A percentile compares a stretch with the other conserved stretches of the same genome.
Evolutionary conservation across 176 grass and related monocot species (phyloP).

Genomic region (Elaeis guineensis): DNA sequence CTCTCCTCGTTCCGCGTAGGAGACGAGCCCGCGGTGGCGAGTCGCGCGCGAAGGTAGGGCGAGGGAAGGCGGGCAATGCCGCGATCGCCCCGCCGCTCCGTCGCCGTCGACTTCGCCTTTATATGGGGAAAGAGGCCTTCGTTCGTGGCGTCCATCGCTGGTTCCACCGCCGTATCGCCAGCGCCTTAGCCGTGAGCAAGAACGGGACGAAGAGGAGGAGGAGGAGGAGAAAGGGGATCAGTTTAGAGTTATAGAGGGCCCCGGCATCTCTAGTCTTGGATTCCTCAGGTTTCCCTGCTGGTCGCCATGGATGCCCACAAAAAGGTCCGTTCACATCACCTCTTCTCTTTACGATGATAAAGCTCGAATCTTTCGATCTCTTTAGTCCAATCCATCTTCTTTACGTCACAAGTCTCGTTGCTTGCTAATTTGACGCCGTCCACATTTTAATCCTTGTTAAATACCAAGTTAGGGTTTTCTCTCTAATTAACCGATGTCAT

Average conservation of each 20-base stretch:
- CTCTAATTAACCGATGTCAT: too few relatives aligned
- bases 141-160: slow-evolving; percentile 11
- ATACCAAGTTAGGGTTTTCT: too few relatives aligned
- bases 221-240: background rate
- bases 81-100: background rate
- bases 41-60: background rate
- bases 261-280: slow-evolving; percentile 17
- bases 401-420: too few relatives aligned
- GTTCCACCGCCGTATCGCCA: slow-evolving; percentile 43
- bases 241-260: slow-evolving; percentile 12
- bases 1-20: background rate
- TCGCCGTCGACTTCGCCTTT: background rate
- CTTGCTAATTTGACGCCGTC: too few relatives aligned
- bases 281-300: slow-evolving; percentile 20
- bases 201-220: slow-evolving; percentile 7
- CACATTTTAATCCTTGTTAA: too few relatives aligned
- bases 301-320: slow-evolving; percentile 24
- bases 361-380: slow-evolving; percentile 4
- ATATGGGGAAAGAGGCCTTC: too few relatives aligned
- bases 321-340: slow-evolving; percentile 11
- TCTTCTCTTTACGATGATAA: background rate
- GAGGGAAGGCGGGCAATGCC: background rate
- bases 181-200: slow-evolving; percentile 18
- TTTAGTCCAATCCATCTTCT: too few relatives aligned
- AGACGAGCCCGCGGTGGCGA: background rate